phyloP scores from a whole-genome alignment of 305 asterid genomes.

The Fraxinus angustifolia region DNA sequence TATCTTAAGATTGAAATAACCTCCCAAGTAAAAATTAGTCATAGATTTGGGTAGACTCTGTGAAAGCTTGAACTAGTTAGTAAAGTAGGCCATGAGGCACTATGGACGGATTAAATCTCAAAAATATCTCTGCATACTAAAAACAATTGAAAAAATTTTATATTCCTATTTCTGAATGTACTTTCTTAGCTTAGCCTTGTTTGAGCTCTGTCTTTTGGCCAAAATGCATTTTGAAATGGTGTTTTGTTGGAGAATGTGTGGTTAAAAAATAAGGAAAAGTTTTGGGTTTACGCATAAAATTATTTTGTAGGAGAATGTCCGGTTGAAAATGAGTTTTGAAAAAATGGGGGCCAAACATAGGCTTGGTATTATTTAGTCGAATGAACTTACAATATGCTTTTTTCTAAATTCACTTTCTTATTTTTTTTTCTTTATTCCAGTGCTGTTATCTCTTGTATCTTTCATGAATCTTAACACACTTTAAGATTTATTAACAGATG shows the following conservation, averaged over 20 bases:
- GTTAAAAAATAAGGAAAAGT: not conserved
- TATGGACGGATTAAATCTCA: not conserved
- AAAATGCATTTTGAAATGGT: not conserved
- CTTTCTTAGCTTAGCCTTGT: not conserved
- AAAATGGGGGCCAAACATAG: not conserved
- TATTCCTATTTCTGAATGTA: not conserved
- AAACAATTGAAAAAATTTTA: not conserved
- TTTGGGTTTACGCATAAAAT: too few relatives aligned
- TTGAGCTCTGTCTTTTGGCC: not conserved
- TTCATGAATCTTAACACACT: not conserved
- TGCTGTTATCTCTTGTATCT: not conserved
- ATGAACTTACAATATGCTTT: not conserved
- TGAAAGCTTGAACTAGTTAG: not conserved
- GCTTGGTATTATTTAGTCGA: not conserved
- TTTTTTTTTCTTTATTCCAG: not conserved
- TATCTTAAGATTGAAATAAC: not conserved
- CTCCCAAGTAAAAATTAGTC: not conserved
- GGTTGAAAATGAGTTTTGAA: not conserved
- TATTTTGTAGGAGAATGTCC: not conserved
- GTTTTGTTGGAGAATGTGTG: not conserved
- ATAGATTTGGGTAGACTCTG: not conserved
- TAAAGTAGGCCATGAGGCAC: not conserved
- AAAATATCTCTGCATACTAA: not conserved
- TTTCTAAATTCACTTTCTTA: not conserved
- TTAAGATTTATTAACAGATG: slow-evolving; percentile 3